Evolutionary conservation across 2,329 filamentous ascomycete genomes (phyloP).

Genomic region (Fusarium sp.): DNA sequence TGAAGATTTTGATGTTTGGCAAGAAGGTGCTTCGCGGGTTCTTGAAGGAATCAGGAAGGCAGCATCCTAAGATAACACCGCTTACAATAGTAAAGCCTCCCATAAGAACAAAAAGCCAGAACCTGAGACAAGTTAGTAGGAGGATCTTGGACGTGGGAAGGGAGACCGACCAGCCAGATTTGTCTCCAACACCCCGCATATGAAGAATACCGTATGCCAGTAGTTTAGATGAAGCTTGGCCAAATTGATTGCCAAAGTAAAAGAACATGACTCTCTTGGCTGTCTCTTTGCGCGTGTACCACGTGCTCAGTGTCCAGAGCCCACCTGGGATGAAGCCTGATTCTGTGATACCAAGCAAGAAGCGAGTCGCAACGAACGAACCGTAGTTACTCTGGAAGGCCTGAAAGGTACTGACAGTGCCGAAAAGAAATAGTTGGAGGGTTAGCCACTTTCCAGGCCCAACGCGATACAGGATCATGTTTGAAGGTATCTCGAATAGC

Average conservation of each 20-base stretch:
- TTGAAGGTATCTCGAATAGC: constrained; percentile 56
- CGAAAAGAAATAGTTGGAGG: constrained; percentile 65
- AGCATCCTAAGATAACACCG: constrained; percentile 57
- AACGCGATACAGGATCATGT: constrained; percentile 53
- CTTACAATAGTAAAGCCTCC: constrained; percentile 63
- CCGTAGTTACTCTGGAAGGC: constrained; percentile 62
- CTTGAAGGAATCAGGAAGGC: constrained; percentile 59
- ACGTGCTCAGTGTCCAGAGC: constrained; percentile 64
- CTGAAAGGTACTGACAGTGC: constrained; percentile 66
- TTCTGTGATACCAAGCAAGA: constrained; percentile 66
- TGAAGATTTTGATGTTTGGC: constrained; percentile 53
- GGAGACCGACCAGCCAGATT: constrained; percentile 56
- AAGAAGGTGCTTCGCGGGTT: constrained; percentile 59
- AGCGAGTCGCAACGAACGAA: constrained; percentile 62
- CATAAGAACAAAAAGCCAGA: constrained; percentile 67
- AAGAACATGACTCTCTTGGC: constrained; percentile 66
- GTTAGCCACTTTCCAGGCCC: constrained; percentile 66
- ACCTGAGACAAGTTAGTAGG: constrained; percentile 50
- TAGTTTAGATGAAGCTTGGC: constrained; percentile 54
- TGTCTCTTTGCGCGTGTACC: constrained; percentile 66
- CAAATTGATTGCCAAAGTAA: constrained; percentile 68
- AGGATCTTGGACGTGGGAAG: fast-evolving
- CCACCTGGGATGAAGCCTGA: constrained; percentile 67
- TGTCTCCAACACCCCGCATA: constrained; percentile 60
- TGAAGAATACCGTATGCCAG: constrained; percentile 62